Evolutionary conservation across 768 basidiomycete species (phyloP), one percentile per base, ranked within the genome.

Genomic region (Lyophyllum shimeji): DNA sequence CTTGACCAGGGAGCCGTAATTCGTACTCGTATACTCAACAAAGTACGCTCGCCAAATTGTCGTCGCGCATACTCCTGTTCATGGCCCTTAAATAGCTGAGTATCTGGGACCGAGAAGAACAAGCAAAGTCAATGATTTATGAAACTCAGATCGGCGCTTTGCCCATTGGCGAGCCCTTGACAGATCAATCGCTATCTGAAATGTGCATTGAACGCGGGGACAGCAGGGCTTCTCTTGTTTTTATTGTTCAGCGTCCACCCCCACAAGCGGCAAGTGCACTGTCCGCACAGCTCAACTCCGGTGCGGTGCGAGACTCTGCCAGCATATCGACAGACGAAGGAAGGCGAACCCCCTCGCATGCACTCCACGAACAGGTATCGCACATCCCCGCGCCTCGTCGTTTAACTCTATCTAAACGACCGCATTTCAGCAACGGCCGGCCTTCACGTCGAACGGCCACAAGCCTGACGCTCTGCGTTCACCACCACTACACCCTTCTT

Each of bases 71-170:
- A 8, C 40, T 21, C 25, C 2, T 20, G 25, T 44, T 46, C 23
- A 13, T 21, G 31, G 21, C 25, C 12, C 24, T 7, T 18, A 46
- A 48, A 15, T 40, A 64, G 63, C 60, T 64, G 8, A 53, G 63
- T 33, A 58, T 64, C 20, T 50, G 49, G 47, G 57, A 57, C 25
- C 31, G 18, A 8, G 56, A 57, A 44, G 61, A 64, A 2, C 58
- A 60, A 47, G 47, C 46, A 13, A 50, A 50, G 13, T 49, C 60
- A 8, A 58, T 62, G n/a, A 60, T 64, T 23, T 64, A 56, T 23
- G 63, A 64, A 48, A 60, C 63, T 6, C 60, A 64, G 46, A 62
- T 64, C 37, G 63, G 63, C 21, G 59, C 60, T 18, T 52, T 62
- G 7, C 58, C 59, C 8, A 62, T 59, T 23, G 61, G 63, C 15